Percentiles rank a stretch among this genome's conserved stretches.
Conservation (phyloP, 768 basidiomycete species). For the Suillus variegatus region DNA sequence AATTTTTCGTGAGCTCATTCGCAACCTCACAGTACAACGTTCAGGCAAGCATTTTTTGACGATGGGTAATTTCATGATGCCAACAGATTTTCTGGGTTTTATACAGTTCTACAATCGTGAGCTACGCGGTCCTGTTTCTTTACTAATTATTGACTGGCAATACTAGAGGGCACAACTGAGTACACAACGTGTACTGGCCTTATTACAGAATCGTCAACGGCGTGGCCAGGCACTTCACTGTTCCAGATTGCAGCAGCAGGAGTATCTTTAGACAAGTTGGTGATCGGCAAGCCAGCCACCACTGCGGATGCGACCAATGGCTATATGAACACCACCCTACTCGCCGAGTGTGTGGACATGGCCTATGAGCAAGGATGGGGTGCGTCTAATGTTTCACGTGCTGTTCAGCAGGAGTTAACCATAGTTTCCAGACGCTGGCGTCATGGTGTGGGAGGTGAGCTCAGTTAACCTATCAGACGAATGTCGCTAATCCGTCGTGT, state of each 20-base stretch:
- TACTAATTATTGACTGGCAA: not conserved
- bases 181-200: constrained; percentile 42
- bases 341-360: constrained; percentile 61
- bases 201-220: constrained; percentile 38
- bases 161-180: constrained; percentile 36
- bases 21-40: constrained; percentile 15
- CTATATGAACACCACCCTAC: constrained; percentile 53
- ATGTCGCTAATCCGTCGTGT: not conserved
- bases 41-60: constrained; percentile 9
- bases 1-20: not conserved
- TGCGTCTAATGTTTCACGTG: constrained; percentile 33
- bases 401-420: not conserved
- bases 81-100: not conserved
- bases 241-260: constrained; percentile 55
- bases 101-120: constrained; percentile 45
- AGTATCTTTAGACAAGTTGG: constrained; percentile 61
- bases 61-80: not conserved
- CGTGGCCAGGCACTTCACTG: constrained; percentile 45
- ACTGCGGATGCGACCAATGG: constrained; percentile 53
- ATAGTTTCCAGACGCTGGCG: constrained; percentile 11
- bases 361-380: constrained; percentile 69
- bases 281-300: constrained; percentile 73
- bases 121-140: constrained; percentile 9
- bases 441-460: constrained; percentile 28
- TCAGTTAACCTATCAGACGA: not conserved